Conservation (phyloP, 1,284 basidiomycete genomes). For the Cryptococcus sp. region DNA sequence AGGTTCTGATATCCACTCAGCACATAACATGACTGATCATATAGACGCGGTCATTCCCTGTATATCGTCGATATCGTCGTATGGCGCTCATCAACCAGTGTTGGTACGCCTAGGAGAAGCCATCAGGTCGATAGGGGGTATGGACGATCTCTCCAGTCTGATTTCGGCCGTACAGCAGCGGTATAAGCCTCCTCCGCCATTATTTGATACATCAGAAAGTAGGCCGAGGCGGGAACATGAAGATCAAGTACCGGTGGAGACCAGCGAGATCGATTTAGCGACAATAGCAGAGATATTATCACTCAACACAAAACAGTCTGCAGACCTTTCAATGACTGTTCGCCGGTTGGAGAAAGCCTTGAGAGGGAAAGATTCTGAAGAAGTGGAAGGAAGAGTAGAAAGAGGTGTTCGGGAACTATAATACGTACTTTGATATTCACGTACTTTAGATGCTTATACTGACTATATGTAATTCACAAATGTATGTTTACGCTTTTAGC, state of each 20-base stretch:
- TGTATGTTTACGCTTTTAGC: not conserved
- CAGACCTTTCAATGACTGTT: not conserved
- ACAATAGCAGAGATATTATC: no score
- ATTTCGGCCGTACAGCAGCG: not conserved
- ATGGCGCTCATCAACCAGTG: constrained; percentile 15
- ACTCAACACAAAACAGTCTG: no score
- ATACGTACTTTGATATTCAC: not conserved
- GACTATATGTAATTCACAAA: not conserved
- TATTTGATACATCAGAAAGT: no score
- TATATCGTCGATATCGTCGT: constrained; percentile 8
- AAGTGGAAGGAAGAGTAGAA: not conserved
- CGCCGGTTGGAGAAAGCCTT: not conserved
- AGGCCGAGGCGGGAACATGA: no score
- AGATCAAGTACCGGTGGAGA: no score
- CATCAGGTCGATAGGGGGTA: not conserved
- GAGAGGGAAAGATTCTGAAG: not conserved
- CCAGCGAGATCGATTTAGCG: no score
- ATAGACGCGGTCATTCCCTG: constrained; percentile 18
- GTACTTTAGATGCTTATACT: not conserved
- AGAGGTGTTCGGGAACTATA: not conserved
- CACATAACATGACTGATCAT: not conserved
- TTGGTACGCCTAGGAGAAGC: constrained; percentile 1
- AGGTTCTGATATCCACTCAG: not conserved
- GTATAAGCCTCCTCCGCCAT: not conserved
- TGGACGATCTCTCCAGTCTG: not conserved